Base-by-base conservation (phyloP, 306 rosid species). In the Cicer yamashitae region DNA sequence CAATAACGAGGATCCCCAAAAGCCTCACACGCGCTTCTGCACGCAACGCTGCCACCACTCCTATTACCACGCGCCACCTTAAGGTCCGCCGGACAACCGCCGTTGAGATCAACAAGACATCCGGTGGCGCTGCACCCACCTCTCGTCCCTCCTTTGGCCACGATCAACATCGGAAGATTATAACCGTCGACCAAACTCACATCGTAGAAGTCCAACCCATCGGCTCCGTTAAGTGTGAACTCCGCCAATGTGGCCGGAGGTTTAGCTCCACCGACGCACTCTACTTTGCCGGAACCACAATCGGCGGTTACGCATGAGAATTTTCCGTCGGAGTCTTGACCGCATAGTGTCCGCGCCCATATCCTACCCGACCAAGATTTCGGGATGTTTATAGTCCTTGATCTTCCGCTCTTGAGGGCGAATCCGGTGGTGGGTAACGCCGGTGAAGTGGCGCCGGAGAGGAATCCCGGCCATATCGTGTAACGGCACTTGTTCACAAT, bases 11-110 rank as follows among this genome's bases (percentile, higher is more conserved):
- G 96, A 20, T 88, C 96, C 0, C 91, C 96, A 20, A 94, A 90
- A 10, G 98, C 94, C 72, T 94, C 98, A 18, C 98, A 94, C 89
- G 98, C 98, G 89, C 98, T 94, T 73, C 90, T 82, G 34, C 98
- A 94, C 17, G 98, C 98, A 62, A 93, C 89, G 48, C 78, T 50
- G 0, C 77, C 71, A 57, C 87, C 51, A 1, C 75, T 51, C 30
- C 79, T 83, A 22, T 76, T 70, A 7, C 2, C 84, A 73, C 89
- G 84, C 56, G 91, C 86, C 56, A 94, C 86, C 74, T 73, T 77
- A 2, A 91, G 83, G 40, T 76, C 90, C 71, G 6, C 11, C 8
- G 97, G 96, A 12, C 98, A 94, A 6, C 77, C 89, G 9, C 89
- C 87, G 88, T 94, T 94, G 14, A 94, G 63, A 72, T 94, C 96